phyloP scores from a whole-genome alignment of 768 basidiomycete species.

The Tulasnella sp. region DNA sequence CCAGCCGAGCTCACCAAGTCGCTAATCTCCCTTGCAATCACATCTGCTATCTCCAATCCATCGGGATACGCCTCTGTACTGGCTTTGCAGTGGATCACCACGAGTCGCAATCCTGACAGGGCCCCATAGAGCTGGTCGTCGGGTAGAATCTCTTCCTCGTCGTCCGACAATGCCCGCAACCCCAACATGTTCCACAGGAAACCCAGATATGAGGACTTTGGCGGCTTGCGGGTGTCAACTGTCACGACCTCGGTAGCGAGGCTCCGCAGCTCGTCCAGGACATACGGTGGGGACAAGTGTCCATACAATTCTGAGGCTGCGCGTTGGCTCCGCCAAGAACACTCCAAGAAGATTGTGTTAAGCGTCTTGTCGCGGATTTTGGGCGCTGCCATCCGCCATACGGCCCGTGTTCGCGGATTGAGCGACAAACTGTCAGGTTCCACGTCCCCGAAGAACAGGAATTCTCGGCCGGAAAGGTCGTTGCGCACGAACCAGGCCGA shows the following conservation, averaged over 20 bases:
- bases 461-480: constrained; percentile 47
- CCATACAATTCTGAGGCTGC: constrained; percentile 61
- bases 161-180: background rate
- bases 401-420: constrained; percentile 45
- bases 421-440: constrained; percentile 68
- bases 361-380: constrained; percentile 53
- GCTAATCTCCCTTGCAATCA: constrained; percentile 64
- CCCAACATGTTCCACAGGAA: constrained; percentile 11
- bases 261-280: constrained; percentile 57
- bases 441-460: constrained; percentile 91
- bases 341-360: constrained; percentile 84
- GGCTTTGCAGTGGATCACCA: constrained; percentile 82
- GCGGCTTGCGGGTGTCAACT: constrained; percentile 27
- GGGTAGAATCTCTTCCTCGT: background rate
- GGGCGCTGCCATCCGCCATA: constrained; percentile 75
- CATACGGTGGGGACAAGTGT: constrained; percentile 71
- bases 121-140: constrained; percentile 14
- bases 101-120: constrained; percentile 35
- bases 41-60: constrained; percentile 39
- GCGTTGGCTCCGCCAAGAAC: constrained; percentile 72
- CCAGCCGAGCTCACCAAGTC: constrained; percentile 44
- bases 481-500: constrained; percentile 72
- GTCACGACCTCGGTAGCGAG: constrained; percentile 53
- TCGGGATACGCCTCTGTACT: constrained; percentile 34
- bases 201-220: constrained; percentile 28